phyloP scores from a whole-genome alignment of 75 land plant genomes.

The Adiantum capillusveneris region DNA sequence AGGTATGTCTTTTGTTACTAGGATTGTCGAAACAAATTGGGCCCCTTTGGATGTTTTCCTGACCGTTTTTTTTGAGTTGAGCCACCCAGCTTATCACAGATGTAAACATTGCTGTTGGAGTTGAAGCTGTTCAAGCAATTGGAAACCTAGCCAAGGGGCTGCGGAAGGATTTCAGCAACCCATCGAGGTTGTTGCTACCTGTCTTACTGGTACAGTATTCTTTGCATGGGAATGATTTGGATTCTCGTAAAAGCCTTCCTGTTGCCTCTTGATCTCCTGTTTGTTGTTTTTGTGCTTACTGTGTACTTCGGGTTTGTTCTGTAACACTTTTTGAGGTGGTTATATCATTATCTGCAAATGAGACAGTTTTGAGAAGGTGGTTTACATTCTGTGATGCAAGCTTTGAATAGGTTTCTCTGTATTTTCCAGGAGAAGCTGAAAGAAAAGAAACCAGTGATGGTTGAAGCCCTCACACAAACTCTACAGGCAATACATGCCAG shows the following conservation, averaged over 20 bases:
- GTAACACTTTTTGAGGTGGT: neutral
- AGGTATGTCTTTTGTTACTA: slow-evolving; percentile 35
- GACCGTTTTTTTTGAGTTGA: neutral
- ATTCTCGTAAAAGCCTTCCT: no score
- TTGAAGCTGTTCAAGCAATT: slow-evolving; percentile 91
- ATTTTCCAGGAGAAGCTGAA: slow-evolving; percentile 98
- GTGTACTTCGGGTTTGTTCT: no score
- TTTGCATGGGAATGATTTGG: no score
- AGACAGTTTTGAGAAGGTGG: no score
- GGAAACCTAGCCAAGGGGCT: slow-evolving; percentile 90
- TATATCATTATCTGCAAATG: no score
- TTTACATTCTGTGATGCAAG: no score
- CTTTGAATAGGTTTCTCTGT: neutral
- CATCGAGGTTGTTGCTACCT: slow-evolving; percentile 78
- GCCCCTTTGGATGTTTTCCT: no score
- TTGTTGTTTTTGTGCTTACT: no score
- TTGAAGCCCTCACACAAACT: slow-evolving; percentile 71
- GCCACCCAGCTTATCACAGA: slow-evolving; percentile 81
- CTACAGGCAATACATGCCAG: slow-evolving; percentile 77
- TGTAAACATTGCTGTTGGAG: slow-evolving; percentile 97
- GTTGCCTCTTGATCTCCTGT: neutral
- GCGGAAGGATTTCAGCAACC: slow-evolving; percentile 70
- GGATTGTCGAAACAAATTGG: no score
- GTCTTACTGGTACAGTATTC: slow-evolving; percentile 67
- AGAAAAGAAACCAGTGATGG: slow-evolving; percentile 82